Evolutionary conservation across 2,329 filamentous ascomycete species (phyloP), one percentile per base, ranked within the genome.

Genomic region (Leptographium galeiforme): DNA sequence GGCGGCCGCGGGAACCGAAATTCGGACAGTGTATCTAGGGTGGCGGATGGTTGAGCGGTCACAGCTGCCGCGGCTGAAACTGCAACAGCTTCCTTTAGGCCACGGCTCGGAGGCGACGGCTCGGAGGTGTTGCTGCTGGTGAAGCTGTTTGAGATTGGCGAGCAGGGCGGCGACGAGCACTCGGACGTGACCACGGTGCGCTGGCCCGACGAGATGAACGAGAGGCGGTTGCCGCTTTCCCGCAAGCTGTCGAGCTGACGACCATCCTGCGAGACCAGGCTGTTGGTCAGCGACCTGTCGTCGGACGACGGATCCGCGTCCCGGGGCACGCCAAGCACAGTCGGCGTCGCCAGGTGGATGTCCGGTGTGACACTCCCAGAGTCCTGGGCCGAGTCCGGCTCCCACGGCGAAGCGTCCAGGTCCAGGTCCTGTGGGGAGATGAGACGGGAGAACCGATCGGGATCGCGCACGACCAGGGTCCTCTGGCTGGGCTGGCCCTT

Each of bases 191-290:
- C 61, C 32, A 79, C 67, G 4, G 81, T 84, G 55, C 77, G 71
- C 61, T 82, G 78, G 8, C 77, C 76, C 6, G 78, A 81, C 2
- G 81, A 84, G 41, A 81, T 70, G 57, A 73, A 77, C 0, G 81
- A 84, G 6, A 80, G 69, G 7, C 81, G 73, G 57, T 80, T 73
- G 2, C 70, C 69, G 61, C 73, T 78, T 47, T 82, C 76, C 33
- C 78, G 70, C 30, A 83, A 65, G 51, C 63, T 76, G 14, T 84
- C 79, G 7, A 83, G 67, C 51, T 78, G 77, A 34, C 72, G 71
- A 16, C 76, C 79, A 54, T 84, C 79, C 14, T 78, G 74, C 0
- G 79, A 83, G 34, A 75, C 67, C 48, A 78, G 62, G 61, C 78
- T 81, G 56, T 76, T 79, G 16, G 76, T 76, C 0, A 72, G 72